phyloP scores from a whole-genome alignment of 2,329 filamentous ascomycete species.

The Talaromyces amestolkiae region DNA sequence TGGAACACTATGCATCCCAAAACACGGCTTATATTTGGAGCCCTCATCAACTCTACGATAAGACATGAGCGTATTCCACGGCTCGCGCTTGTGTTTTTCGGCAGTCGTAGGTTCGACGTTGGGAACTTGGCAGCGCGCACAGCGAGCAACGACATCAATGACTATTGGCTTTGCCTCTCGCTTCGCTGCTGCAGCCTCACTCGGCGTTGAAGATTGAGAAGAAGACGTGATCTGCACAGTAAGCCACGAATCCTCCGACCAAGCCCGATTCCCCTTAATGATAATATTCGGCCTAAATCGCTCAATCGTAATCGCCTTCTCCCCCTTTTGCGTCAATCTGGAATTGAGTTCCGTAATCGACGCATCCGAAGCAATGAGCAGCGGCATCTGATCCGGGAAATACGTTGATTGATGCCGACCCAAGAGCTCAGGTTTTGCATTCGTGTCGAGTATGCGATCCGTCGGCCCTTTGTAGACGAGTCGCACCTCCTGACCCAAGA shows the following conservation, averaged over 20 bases:
- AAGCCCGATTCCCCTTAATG: slow-evolving; percentile 55
- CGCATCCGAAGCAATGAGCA: slow-evolving; percentile 56
- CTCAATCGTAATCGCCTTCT: slow-evolving; percentile 56
- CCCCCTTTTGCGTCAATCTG: slow-evolving; percentile 45
- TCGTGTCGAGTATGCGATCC: slow-evolving; percentile 54
- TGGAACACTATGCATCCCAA: slow-evolving; percentile 64
- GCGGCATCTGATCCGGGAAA: slow-evolving; percentile 60
- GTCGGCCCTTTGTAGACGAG: slow-evolving; percentile 63
- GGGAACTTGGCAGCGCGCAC: slow-evolving; percentile 61
- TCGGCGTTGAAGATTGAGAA: background rate
- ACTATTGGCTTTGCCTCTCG: slow-evolving; percentile 34
- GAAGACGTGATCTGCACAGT: slow-evolving; percentile 42
- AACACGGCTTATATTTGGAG: slow-evolving; percentile 63
- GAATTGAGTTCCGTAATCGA: slow-evolving; percentile 59
- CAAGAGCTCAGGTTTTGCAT: slow-evolving; percentile 53
- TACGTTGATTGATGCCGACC: slow-evolving; percentile 55
- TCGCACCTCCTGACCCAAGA: slow-evolving; percentile 55
- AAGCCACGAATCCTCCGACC: slow-evolving; percentile 65
- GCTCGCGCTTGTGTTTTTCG: slow-evolving; percentile 57
- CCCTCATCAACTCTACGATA: slow-evolving; percentile 61
- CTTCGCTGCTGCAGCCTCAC: background rate
- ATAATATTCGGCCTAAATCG: slow-evolving; percentile 65
- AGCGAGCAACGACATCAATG: slow-evolving; percentile 59
- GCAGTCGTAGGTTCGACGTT: slow-evolving; percentile 65
- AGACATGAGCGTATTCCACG: slow-evolving; percentile 62